Evolutionary conservation across 2,329 filamentous ascomycete genomes (phyloP), one percentile per base, ranked within the genome.

Genomic region (Colletotrichum siamense): DNA sequence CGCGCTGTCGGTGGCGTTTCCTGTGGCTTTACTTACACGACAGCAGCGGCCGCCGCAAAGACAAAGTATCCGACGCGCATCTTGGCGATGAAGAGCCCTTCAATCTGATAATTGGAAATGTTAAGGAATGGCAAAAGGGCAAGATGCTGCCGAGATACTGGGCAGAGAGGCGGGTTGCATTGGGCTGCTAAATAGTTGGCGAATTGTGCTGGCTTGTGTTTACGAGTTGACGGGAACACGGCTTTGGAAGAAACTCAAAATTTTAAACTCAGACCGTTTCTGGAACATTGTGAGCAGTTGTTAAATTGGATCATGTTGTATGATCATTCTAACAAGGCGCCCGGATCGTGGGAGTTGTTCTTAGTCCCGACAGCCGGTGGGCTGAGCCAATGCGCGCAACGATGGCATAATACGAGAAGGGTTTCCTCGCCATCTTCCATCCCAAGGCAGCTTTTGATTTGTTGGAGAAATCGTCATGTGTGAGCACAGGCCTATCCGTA

Each of bases 91-190:
- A n/a, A n/a, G 16, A 0, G 9, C 22, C 9, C 39, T n/a, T 49
- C 9, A 49, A n/a, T 49, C 39, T 49, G 18, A n/a, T n/a, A 44
- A 44, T 44, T 18, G 36, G 5, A 7, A 12, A 2, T n/a, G 1
- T 18, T 6, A 9, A 39, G 16, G 1, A 39, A 18, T 1, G 16
- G 8, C 3, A 2, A 13, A 6, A 15, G 30, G 5, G 5, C 16
- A 6, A 18, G 8, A 44, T 44, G 36, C 16, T 44, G 0, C 0
- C 8, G 0, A 10, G 0, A 44, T 44, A 0, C 0, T 44, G 36
- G 36, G 0, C 8, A 10, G 36, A 44, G 4, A 44, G n/a, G 36
- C 16, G 3, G 36, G 36, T 1, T 6, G 36, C 36, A n/a, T 6
- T 1, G 16, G 4, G 8, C 0, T 18, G 16, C 36, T 18, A 44